Conservation (phyloP, 768 basidiomycete genomes). For the Agrocybe chaxingu region DNA sequence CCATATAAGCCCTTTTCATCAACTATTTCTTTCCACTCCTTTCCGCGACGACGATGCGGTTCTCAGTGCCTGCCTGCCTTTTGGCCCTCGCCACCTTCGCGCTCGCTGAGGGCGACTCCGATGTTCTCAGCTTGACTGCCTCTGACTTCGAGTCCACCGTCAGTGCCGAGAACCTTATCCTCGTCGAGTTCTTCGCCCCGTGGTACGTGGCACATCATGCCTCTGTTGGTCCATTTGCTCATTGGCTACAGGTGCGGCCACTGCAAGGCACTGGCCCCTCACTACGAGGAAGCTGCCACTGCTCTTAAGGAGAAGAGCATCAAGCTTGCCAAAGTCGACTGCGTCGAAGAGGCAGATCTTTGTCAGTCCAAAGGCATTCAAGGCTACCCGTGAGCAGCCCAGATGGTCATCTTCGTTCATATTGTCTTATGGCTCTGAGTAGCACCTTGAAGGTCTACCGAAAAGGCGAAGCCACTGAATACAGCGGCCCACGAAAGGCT, state of each 20-base stretch:
- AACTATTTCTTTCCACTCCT: constrained; percentile 17
- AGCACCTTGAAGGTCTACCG: constrained; percentile 93
- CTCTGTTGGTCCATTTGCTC: background rate
- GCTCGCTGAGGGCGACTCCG: constrained; percentile 60
- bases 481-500: constrained; percentile 85
- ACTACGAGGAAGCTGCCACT: constrained; percentile 93
- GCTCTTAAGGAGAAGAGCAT: constrained; percentile 86
- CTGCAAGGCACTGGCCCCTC: constrained; percentile 92
- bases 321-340: constrained; percentile 95
- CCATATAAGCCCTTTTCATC: constrained; percentile 26
- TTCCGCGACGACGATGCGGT: constrained; percentile 55
- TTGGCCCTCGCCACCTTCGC: constrained; percentile 48
- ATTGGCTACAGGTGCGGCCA: constrained; percentile 76
- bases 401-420: background rate
- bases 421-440: background rate
- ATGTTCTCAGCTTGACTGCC: constrained; percentile 77
- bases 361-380: constrained; percentile 86
- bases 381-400: constrained; percentile 82
- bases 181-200: constrained; percentile 95
- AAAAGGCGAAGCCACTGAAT: constrained; percentile 76
- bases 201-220: constrained; percentile 43
- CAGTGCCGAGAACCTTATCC: constrained; percentile 63
- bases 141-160: constrained; percentile 67
- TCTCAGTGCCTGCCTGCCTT: constrained; percentile 53
- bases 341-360: constrained; percentile 89